Evolutionary conservation across 2,329 filamentous ascomycete species (phyloP).

Genomic region (Alternaria sp.): DNA sequence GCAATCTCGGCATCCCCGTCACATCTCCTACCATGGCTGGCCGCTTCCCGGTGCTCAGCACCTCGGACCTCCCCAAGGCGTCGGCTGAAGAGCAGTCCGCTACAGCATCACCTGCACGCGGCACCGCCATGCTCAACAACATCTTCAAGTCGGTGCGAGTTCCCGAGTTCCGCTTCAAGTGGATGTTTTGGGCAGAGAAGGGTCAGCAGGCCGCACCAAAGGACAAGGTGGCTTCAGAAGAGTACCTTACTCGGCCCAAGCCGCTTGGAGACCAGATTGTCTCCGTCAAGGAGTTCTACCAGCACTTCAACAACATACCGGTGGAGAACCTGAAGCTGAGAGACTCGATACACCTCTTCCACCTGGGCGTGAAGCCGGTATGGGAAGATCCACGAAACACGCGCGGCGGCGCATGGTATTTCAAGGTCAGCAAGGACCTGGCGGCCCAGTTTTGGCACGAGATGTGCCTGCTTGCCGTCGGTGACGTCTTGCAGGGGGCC

Average conservation of each 20-base stretch:
- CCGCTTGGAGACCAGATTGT: conserved; percentile 55
- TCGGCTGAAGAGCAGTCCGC: conserved; percentile 68
- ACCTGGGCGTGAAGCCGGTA: conserved; percentile 81
- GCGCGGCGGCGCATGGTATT: conserved; percentile 89
- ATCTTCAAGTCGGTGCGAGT: conserved; percentile 58
- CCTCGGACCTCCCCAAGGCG: conserved; percentile 64
- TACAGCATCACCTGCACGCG: conserved; percentile 75
- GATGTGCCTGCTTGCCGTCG: conserved; percentile 82
- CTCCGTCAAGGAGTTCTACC: conserved; percentile 61
- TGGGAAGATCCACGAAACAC: conserved; percentile 90
- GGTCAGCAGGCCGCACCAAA: conserved; percentile 40
- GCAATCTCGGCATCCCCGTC: conserved; percentile 2
- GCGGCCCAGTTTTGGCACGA: conserved; percentile 81
- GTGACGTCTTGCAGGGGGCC: conserved; percentile 79
- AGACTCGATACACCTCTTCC: conserved; percentile 77
- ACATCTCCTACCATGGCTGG: conserved; percentile 35
- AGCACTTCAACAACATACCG: conserved; percentile 74
- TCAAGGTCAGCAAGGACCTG: conserved; percentile 81
- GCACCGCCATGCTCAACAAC: conserved; percentile 73
- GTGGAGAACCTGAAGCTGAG: conserved; percentile 76
- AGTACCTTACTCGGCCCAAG: conserved; percentile 58
- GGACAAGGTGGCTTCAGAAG: conserved; percentile 33
- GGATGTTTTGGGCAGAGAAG: conserved; percentile 63
- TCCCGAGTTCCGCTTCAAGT: conserved; percentile 61
- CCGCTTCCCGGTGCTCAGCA: conserved; percentile 48